Conservation (phyloP, 345 rosid genomes). For the Eucalyptus caleyi region DNA sequence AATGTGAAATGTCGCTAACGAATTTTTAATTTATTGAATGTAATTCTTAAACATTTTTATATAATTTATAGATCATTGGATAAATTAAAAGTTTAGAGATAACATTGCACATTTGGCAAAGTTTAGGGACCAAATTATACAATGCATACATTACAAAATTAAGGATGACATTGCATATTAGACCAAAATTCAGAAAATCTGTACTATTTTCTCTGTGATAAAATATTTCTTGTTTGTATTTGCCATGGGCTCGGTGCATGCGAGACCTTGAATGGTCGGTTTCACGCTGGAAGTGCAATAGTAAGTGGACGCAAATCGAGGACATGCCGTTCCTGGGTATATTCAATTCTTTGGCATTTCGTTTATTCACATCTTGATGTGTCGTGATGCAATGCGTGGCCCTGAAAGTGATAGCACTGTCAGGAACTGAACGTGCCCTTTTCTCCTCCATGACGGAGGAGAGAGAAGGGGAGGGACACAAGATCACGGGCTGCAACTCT, state of each 20-base stretch:
- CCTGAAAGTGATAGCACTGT: not conserved
- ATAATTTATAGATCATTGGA: accelerated
- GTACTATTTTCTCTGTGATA: not conserved
- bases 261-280: not conserved
- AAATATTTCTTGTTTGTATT: not conserved
- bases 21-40: no score
- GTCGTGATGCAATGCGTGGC: not conserved
- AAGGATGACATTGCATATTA: not conserved
- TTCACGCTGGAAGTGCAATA: not conserved
- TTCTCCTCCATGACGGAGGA: not conserved
- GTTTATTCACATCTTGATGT: not conserved
- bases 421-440: not conserved
- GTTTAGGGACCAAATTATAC: accelerated
- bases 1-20: accelerated
- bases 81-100: accelerated
- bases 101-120: accelerated
- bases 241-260: not conserved
- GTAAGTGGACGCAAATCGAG: not conserved
- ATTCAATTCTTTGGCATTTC: not conserved
- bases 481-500: conserved; percentile 35
- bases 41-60: not conserved
- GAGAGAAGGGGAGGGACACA: not conserved
- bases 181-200: accelerated
- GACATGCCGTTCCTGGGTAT: not conserved
- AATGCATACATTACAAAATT: accelerated